Conservation (phyloP, 495 filamentous ascomycete genomes). For the Lophiotrema nucula region DNA sequence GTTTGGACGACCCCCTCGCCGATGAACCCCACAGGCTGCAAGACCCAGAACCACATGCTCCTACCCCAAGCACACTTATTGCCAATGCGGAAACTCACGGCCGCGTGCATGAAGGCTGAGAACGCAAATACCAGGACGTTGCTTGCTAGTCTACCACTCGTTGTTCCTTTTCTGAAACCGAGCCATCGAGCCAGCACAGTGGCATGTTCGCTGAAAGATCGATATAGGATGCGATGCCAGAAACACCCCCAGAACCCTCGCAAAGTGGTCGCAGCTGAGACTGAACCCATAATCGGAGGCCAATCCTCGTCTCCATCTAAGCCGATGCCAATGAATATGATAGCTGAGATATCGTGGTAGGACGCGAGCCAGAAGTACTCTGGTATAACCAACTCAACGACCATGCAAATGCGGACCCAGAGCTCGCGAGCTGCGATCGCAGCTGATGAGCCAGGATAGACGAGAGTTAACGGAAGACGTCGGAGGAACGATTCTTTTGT, state of each 20-base stretch:
- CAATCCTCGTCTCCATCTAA: constrained; percentile 7
- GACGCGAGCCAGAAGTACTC: constrained; percentile 3
- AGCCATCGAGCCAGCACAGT: not conserved
- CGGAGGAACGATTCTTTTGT: not conserved
- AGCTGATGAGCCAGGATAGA: not conserved
- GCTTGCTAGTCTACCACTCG: not conserved
- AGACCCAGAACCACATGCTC: constrained; percentile 8
- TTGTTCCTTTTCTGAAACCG: constrained; percentile 2
- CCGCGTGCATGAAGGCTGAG: constrained; percentile 6
- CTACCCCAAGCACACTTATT: constrained; percentile 3
- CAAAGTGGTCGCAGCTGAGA: constrained; percentile 2
- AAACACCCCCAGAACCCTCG: constrained; percentile 7
- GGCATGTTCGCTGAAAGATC: constrained; percentile 12
- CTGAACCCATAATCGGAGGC: constrained; percentile 4
- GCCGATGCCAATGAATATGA: constrained; percentile 1
- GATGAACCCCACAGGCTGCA: constrained; percentile 9
- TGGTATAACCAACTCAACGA: constrained; percentile 1
- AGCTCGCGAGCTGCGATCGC: not conserved
- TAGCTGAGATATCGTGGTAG: constrained; percentile 11
- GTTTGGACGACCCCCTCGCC: constrained; percentile 1
- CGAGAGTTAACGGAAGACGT: not conserved
- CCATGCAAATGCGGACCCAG: not conserved
- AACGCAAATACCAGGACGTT: constrained; percentile 4
- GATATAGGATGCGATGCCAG: constrained; percentile 8
- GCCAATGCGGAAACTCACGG: constrained; percentile 1